A percentile compares a stretch with the other conserved stretches of the same genome.
Evolutionary conservation across 2,329 filamentous ascomycete genomes (phyloP).

Genomic region (Leptographium galeiforme): DNA sequence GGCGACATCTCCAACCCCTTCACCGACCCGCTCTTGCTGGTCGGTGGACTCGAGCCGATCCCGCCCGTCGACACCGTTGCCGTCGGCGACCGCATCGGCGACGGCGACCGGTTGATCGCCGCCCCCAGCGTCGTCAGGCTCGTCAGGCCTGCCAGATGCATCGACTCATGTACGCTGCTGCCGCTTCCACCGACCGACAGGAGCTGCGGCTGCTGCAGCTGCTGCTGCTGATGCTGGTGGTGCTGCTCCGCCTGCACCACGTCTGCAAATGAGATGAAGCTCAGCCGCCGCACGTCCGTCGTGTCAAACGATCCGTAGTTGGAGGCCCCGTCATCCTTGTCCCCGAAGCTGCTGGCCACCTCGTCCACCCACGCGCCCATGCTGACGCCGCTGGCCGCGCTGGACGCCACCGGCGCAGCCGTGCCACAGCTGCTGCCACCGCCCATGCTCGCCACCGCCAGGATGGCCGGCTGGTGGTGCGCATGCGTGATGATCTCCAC

Average conservation of each 20-base stretch:
- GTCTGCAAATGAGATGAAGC: constrained; percentile 94
- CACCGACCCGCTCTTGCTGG: constrained; percentile 61
- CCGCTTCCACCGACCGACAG: neutral
- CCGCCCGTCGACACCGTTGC: constrained; percentile 51
- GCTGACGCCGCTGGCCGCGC: constrained; percentile 1
- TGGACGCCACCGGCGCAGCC: constrained; percentile 12
- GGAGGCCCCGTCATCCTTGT: constrained; percentile 47
- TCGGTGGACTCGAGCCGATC: constrained; percentile 54
- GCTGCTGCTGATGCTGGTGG: constrained; percentile 11
- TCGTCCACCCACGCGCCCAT: constrained; percentile 43
- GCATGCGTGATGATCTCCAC: constrained; percentile 88
- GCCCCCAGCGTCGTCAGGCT: constrained; percentile 34
- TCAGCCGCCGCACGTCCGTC: constrained; percentile 67
- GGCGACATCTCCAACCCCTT: constrained; percentile 64
- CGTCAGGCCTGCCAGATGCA: constrained; percentile 55
- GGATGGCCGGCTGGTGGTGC: constrained; percentile 65
- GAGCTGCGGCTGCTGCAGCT: constrained; percentile 2
- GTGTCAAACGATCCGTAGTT: constrained; percentile 69
- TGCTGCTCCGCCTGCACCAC: constrained; percentile 74
- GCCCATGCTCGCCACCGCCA: constrained; percentile 44
- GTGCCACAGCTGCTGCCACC: constrained; percentile 19
- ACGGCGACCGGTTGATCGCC: constrained; percentile 54
- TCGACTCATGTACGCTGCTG: constrained; percentile 40
- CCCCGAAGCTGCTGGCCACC: constrained; percentile 34
- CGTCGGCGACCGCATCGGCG: constrained; percentile 65